Evolutionary conservation across 768 basidiomycete species (phyloP), one percentile per base, ranked within the genome.

Genomic region (Xanthoconium stramineum): DNA sequence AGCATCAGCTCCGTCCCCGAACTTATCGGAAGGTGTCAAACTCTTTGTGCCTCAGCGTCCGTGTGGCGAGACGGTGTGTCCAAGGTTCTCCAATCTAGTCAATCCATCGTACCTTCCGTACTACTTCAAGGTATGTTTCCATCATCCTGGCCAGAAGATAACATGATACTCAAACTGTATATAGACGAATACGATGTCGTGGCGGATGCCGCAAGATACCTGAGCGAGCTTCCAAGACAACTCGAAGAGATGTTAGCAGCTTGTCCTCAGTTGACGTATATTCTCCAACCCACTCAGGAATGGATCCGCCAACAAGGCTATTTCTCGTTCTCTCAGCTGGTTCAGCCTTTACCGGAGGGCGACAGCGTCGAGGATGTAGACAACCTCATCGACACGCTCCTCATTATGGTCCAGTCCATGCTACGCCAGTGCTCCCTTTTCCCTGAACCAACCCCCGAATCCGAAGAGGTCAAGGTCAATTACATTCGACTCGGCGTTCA

Each of bases 331-430:
- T n/a, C 57, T 17, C 45, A 32, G 24, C 36, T 14, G n/a, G 45
- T 5, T 15, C n/a, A 46, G 6, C 10, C 58, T 13, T 44, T 12
- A 13, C 36, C 28, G 1, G 50, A 58, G 17, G 56, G 13, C 3
- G 5, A 52, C 17, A 7, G 46, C 8, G 28, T 59, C 24, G 61
- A 19, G 39, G 50, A 64, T 47, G 65, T 73, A 1, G 77, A 82
- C 50, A 33, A 60, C 4, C 64, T 89, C 52, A 80, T 94, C 61
- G 81, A 88, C 60, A 67, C 76, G 1, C 73, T 93, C 46, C 79
- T 96, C 20, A 69, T 90, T 32, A 77, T 76, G 33, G 78, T 87
- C 20, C 93, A 95, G 63, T 72, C 77, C 20, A 64, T 91, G 62
- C 72, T 84, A 14, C 65, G 74, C 11, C 72, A 64, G 51, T 77